phyloP scores from a whole-genome alignment of 768 basidiomycete species.

The Leccinum boreale region DNA sequence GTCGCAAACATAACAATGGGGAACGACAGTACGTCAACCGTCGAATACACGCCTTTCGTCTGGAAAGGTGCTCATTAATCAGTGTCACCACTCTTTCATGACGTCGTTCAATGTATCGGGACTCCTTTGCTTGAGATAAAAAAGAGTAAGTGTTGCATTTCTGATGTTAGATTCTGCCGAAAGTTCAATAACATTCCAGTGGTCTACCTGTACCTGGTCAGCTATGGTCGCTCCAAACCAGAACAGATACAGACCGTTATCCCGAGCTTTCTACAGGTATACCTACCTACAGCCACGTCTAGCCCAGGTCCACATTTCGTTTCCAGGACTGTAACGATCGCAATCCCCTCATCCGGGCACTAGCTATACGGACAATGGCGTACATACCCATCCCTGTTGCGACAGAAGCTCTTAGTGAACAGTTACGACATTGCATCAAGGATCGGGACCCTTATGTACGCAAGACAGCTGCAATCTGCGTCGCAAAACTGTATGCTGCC shows the following conservation, averaged over 20 bases:
- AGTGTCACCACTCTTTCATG: constrained; percentile 96
- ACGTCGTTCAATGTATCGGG: constrained; percentile 92
- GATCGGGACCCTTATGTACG: constrained; percentile 97
- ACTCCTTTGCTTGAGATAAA: constrained; percentile 97
- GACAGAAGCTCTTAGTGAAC: constrained; percentile 81
- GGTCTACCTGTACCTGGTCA: constrained; percentile 97
- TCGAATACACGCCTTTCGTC: constrained; percentile 9
- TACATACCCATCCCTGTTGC: constrained; percentile 94
- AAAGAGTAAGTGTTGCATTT: constrained; percentile 71
- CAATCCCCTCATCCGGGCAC: constrained; percentile 93
- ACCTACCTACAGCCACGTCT: constrained; percentile 14
- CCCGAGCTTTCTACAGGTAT: constrained; percentile 83
- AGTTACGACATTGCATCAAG: constrained; percentile 86
- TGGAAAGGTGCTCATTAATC: constrained; percentile 17
- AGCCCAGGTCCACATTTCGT: constrained; percentile 11
- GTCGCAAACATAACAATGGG: constrained; percentile 99
- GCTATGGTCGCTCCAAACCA: constrained; percentile 91
- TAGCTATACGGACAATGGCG: constrained; percentile 98
- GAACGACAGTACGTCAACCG: constrained; percentile 80
- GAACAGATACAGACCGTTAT: constrained; percentile 93
- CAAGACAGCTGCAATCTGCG: constrained; percentile 97
- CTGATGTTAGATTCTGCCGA: background rate
- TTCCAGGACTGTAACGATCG: constrained; percentile 90
- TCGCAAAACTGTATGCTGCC: constrained; percentile 90
- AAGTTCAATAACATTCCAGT: constrained; percentile 44